Evolutionary conservation across 192 early-diverging fungal genomes (phyloP), one percentile per base, ranked within the genome.

Genomic region (Ambispora gerdemannii): DNA sequence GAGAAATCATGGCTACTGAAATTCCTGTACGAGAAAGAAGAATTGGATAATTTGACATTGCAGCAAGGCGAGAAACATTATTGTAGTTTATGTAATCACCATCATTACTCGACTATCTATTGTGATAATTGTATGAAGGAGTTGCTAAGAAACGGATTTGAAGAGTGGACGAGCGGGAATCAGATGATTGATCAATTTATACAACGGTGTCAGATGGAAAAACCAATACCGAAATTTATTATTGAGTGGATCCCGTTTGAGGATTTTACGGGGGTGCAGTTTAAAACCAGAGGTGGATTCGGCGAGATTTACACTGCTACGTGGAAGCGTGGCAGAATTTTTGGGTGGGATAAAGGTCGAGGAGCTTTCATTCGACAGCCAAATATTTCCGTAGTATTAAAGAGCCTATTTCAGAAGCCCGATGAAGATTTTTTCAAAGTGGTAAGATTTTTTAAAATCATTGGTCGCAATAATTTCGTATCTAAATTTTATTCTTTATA

Each of bases 181-280:
- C 17, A 0, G 11, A 27, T 47, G 19, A 33, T 63, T 47, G 36
- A 63, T 47, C 19, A 27, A 25, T 63, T 63, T 24, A 63, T 63
- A 15, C 61, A 47, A 63, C 0, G 27, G 25, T 63, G 61, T 43
- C 61, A 63, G 20, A 8, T 47, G 20, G 35, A 25, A 3, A 35
- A 13, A 25, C 35, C 61, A 1, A 3, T 63, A 4, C 38, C 61
- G 15, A 13, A 0, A 47, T 22, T 20, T 47, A 63, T 63, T 47
- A 47, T 63, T 8, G 61, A 63, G 13, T 63, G 61, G 61, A 63
- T 63, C 36, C 61, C 61, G 0, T 63, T 47, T 49, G 50, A 67
- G 8, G 38, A 67, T 15, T 67, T 67, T 52, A 15, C n/a, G 22
- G 50, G 31, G 1, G 51, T 67, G 0, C 2, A 17, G 35, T 53